Base-by-base conservation (phyloP, 495 filamentous ascomycete species). In the Talaromyces trachyspermus region DNA sequence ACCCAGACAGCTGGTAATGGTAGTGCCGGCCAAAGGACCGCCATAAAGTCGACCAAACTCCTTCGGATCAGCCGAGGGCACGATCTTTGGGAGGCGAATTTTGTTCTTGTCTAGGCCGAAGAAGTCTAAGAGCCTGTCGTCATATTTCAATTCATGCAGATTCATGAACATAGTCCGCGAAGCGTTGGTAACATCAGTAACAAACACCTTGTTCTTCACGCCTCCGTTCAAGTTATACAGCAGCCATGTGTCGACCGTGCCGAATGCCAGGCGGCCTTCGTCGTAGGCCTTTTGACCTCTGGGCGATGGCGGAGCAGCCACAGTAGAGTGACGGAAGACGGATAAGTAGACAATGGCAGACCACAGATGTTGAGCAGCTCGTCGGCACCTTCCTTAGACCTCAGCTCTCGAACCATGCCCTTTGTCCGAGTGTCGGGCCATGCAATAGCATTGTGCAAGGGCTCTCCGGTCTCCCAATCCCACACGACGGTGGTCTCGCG, bases 111-210 rank as follows among this genome's bases (percentile, higher is more conserved):
- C 44, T 42, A 94, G 76, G 10, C 79, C 79, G 59, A 96, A 96
- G 66, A 95, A 97, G 29, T 81, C 69, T 12, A 97, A 72, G 3
- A 95, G 76, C 25, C 68, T 75, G 49, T 89, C 79, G 59, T 94
- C 89, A 60, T 96, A 97, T 55, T 86, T 65, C 14, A 94, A 63
- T 2, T 81, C 88, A 51, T 84, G 73, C 23, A 97, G 69, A 58
- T 95, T 92, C 76, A 95, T 88, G 65, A 96, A 95, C 91, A 95
- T 96, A 32, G 91, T 97, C 42, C 91, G 72, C 23, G 88, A 94
- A 12, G 91, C 90, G 64, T 97, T 97, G 41, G 90, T 95, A 23
- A 83, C 77, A 63, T 97, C 91, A 11, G 91, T 90, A 46, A 97
- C 87, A 61, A 86, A 84, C 26, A 92, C 60, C 42, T 81, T 77